phyloP scores from a whole-genome alignment of 177 flowering plant species.

The Vitis hybrid region DNA sequence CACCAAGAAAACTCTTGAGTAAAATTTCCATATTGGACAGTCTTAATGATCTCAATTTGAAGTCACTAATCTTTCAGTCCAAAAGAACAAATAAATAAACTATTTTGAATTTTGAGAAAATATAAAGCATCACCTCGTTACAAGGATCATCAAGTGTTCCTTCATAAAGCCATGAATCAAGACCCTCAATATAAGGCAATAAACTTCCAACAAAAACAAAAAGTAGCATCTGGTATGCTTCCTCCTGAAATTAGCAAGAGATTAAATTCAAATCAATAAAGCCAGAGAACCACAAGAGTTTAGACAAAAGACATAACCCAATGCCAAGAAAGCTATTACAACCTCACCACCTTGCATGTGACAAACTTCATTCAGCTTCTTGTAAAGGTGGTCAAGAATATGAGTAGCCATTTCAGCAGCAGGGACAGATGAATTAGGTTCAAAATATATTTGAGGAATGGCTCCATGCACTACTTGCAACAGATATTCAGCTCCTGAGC shows the following conservation, averaged over 20 bases:
- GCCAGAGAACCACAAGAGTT: not conserved
- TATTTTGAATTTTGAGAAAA: not conserved
- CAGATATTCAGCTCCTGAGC: slow-evolving; percentile 83
- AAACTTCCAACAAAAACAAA: slow-evolving; percentile 70
- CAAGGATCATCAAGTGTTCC: slow-evolving; percentile 94
- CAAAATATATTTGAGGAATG: slow-evolving; percentile 56
- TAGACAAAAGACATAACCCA: slow-evolving; percentile 5
- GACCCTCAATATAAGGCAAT: slow-evolving; percentile 77
- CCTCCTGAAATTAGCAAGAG: slow-evolving; percentile 62
- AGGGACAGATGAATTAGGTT: slow-evolving; percentile 40
- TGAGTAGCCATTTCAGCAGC: slow-evolving; percentile 77
- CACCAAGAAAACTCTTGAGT: not conserved
- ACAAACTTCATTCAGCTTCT: slow-evolving; percentile 79
- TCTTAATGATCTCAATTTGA: too few species aligned
- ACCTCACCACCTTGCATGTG: slow-evolving; percentile 97
- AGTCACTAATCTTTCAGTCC: too few species aligned
- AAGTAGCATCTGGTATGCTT: slow-evolving; percentile 74
- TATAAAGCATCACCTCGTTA: slow-evolving; percentile 62
- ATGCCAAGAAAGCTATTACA: slow-evolving; percentile 17
- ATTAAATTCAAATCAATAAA: slow-evolving; percentile 13
- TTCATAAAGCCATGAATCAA: slow-evolving; percentile 96
- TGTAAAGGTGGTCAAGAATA: slow-evolving; percentile 74
- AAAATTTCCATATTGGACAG: not conserved
- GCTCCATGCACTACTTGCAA: slow-evolving; percentile 73
- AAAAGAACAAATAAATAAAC: slow-evolving; percentile 1